A percentile compares a stretch with the other conserved stretches of the same genome.
Conservation (phyloP, 2,329 filamentous ascomycete genomes). For the Aspergillus sp. region DNA sequence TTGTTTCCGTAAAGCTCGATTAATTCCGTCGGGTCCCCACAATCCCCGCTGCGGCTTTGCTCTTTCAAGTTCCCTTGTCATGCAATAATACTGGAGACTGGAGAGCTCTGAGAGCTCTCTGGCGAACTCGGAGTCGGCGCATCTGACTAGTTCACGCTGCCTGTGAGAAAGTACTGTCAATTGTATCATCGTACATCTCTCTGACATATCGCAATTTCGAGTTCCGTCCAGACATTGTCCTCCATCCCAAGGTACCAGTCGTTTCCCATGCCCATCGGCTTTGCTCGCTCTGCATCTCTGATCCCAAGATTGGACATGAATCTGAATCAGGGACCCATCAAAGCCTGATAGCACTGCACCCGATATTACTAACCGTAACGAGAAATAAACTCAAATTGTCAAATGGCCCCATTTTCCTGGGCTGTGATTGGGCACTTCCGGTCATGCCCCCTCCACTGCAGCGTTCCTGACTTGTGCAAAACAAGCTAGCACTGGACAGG, state of each 20-base stretch:
- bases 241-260: too few relatives aligned
- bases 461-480: conserved; percentile 30
- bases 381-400: conserved; percentile 18
- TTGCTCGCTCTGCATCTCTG: not conserved
- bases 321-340: conserved; percentile 10
- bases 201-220: too few relatives aligned
- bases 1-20: not conserved
- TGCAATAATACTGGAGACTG: too few relatives aligned
- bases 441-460: conserved; percentile 26
- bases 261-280: not conserved
- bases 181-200: too few relatives aligned
- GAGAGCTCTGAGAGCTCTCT: not conserved
- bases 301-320: not conserved
- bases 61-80: not conserved
- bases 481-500: conserved; percentile 5
- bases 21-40: not conserved
- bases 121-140: not conserved
- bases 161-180: not conserved
- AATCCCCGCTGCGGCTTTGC: not conserved
- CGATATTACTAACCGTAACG: conserved; percentile 5
- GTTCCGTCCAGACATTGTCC: too few relatives aligned
- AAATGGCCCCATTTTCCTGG: conserved; percentile 12
- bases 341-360: conserved; percentile 1
- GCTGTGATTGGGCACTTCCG: conserved; percentile 19
- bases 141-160: not conserved